Conservation (phyloP, 2,329 filamentous ascomycete species). For the Thermothelomyces thermophilus region DNA sequence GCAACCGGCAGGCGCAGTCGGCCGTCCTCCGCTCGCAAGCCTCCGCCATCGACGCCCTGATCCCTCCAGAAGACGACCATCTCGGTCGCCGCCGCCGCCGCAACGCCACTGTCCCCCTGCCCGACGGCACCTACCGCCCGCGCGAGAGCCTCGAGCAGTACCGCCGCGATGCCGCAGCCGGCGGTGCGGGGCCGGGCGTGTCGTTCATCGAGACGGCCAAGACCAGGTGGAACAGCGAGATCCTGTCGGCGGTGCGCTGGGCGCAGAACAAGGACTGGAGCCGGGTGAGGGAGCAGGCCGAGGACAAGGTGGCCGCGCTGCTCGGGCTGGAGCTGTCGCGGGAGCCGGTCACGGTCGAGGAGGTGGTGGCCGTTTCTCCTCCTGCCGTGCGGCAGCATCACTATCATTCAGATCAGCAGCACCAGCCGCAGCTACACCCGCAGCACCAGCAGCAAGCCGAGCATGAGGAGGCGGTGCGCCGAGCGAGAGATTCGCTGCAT, state of each 20-base stretch:
- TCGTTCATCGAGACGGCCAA: constrained; percentile 61
- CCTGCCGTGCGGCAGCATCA: neutral
- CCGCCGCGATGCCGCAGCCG: constrained; percentile 35
- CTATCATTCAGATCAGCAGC: neutral
- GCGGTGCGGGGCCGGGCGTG: constrained; percentile 45
- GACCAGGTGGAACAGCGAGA: constrained; percentile 70
- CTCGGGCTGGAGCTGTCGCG: constrained; percentile 33
- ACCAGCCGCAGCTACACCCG: neutral
- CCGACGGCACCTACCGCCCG: constrained; percentile 26
- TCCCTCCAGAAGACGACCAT: constrained; percentile 26
- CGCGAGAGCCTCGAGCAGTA: constrained; percentile 38
- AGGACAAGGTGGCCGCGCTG: constrained; percentile 41
- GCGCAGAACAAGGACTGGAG: constrained; percentile 62
- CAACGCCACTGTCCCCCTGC: constrained; percentile 25
- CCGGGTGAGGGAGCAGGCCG: constrained; percentile 52
- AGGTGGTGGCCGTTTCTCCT: neutral
- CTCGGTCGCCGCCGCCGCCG: constrained; percentile 6
- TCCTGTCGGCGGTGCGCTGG: constrained; percentile 60
- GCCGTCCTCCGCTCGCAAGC: constrained; percentile 52
- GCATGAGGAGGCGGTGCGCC: constrained; percentile 21
- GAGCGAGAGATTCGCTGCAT: constrained; percentile 12
- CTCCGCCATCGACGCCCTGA: constrained; percentile 45
- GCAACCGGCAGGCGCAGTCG: constrained; percentile 56
- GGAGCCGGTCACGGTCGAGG: constrained; percentile 26
- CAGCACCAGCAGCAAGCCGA: neutral